Evolutionary conservation across 2,329 filamentous ascomycete genomes (phyloP), one percentile per base, ranked within the genome.

Genomic region (Sarocladium oryzae): DNA sequence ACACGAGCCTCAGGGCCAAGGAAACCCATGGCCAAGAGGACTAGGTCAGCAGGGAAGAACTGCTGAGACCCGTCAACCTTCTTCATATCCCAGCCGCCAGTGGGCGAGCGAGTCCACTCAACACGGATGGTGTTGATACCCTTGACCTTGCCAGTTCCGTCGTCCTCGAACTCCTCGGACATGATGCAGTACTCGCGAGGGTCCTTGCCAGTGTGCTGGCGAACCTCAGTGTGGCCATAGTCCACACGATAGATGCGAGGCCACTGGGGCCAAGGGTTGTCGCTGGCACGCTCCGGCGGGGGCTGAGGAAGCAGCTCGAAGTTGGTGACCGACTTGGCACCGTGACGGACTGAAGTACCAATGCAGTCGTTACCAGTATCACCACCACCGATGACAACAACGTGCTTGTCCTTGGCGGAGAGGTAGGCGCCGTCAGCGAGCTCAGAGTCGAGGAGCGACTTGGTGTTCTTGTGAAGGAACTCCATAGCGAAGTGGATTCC

Each of bases 201-300:
- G 63, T 96, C 92, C 67, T 91, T 91, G 71, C 92, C 92, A 76
- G 91, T 92, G 75, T 96, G 91, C 60, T 92, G 90, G 69, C 92
- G 90, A 62, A 96, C 92, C 71, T 97, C 92, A 15, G 86, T 86
- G 76, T 97, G 92, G 52, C 92, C 92, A 64, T 97, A 97, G 72
- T 97, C 92, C n/a, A 96, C 88, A 61, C 92, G 90, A 79, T 96
- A 96, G 67, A 96, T 91, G 63, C 91, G 88, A 53, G 92, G 92
- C 91, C 92, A 97, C 72, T 96, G 92, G 9, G 92, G 92, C 92
- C 92, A 97, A 56, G 92, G 92, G 77, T 97, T 97, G 71, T 96
- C 92, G 56, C 83, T 81, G 57, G 88, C 90, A 72, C 92, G 89
- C 78, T 95, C 86, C 54, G 88, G 82, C 7, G 91, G 89, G 59